A percentile compares a stretch with the other conserved stretches of the same genome.
These are phyloP conservation scores for Colletotrichum noveboracense DNA, from an alignment of 2,329 filamentous ascomycete species.

Conservation along the genomic window DNA sequence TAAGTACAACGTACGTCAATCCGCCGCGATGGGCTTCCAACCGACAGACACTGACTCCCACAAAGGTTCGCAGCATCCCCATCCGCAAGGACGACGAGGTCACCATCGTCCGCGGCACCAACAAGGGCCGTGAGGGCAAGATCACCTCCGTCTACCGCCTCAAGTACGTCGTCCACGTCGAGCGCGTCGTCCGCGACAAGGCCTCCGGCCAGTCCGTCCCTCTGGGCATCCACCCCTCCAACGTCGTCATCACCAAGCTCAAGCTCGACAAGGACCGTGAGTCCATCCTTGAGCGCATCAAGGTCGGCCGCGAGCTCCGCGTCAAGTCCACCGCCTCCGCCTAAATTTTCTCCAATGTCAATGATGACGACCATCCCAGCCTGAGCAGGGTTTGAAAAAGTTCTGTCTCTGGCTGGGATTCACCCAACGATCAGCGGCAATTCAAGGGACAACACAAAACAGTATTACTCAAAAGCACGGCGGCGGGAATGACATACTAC, in stretches of 20 bases:
- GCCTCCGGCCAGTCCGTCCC: conserved; percentile 95
- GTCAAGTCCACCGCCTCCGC: conserved; percentile 73
- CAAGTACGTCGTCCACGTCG: conserved; percentile 97
- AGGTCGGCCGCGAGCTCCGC: conserved; percentile 77
- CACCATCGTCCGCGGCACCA: conserved; percentile 85
- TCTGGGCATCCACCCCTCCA: conserved; percentile 92
- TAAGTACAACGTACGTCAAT: conserved; percentile 89
- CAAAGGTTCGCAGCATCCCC: conserved; percentile 89
- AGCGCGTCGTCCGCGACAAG: conserved; percentile 97
- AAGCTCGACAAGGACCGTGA: conserved; percentile 97
- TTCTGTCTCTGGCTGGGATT: neutral
- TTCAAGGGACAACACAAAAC: conserved; percentile 9
- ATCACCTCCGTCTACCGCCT: conserved; percentile 97
- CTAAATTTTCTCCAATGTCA: conserved; percentile 37
- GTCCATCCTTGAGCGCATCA: conserved; percentile 85
- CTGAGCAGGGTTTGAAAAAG: neutral
- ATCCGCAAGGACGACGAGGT: conserved; percentile 98
- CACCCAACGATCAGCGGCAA: conserved; percentile 10
- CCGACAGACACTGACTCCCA: neutral
- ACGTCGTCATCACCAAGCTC: conserved; percentile 98
- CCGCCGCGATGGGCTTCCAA: neutral
- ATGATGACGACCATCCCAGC: neutral
- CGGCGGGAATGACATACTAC: neutral
- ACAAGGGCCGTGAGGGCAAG: conserved; percentile 99
- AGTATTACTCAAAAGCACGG: neutral